Conservation (phyloP, 192 early-diverging fungal species). For the Chytriomyces hyalinus region DNA sequence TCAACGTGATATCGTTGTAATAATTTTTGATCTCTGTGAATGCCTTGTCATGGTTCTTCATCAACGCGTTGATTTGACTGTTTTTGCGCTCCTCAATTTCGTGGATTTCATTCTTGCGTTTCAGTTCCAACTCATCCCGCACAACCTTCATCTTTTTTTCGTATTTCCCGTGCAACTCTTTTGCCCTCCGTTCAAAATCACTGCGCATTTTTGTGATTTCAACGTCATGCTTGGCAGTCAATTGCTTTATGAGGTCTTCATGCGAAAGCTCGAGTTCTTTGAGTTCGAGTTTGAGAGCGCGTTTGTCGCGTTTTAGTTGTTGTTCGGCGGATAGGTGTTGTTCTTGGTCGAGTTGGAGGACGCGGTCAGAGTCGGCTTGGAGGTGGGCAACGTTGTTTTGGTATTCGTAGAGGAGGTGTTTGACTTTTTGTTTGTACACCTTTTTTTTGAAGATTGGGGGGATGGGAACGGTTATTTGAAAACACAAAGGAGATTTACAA, state of each 20-base stretch:
- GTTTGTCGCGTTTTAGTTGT: conserved; percentile 67
- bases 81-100: conserved; percentile 75
- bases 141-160: conserved; percentile 69
- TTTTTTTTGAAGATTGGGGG: conserved; percentile 7
- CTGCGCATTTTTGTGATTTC: conserved; percentile 59
- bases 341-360: conserved; percentile 61
- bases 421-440: conserved; percentile 76
- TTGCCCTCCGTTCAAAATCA: conserved; percentile 65
- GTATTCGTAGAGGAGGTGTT: conserved; percentile 72
- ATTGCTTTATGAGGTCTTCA: conserved; percentile 66
- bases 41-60: conserved; percentile 74
- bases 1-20: conserved; percentile 73
- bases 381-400: conserved; percentile 72
- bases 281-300: conserved; percentile 65
- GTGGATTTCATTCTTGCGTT: conserved; percentile 70
- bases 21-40: conserved; percentile 75
- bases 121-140: conserved; percentile 65
- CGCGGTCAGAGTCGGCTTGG: conserved; percentile 65
- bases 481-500: conserved; percentile 2
- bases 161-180: conserved; percentile 66
- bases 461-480: not conserved
- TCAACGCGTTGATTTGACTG: conserved; percentile 69
- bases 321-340: conserved; percentile 57
- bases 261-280: conserved; percentile 69
- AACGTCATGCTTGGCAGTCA: conserved; percentile 64